Evolutionary conservation across 805 yeast species (phyloP).

Genomic region (Starmerella kuoi): DNA sequence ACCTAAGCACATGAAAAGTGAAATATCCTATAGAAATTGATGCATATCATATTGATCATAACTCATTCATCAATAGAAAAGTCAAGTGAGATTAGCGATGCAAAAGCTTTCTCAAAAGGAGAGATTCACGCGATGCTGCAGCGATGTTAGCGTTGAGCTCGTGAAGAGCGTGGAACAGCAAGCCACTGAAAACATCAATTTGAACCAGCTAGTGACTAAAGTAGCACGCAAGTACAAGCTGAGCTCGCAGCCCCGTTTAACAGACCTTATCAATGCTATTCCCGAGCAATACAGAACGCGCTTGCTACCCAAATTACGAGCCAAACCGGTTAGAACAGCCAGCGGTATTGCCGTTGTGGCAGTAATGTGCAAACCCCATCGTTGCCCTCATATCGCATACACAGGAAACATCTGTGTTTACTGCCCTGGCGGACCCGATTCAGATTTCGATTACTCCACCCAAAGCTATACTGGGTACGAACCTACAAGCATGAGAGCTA

Average conservation of each 20-base stretch:
- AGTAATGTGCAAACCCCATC: slow-evolving; percentile 97
- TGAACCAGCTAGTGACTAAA: slow-evolving; percentile 78
- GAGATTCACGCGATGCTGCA: slow-evolving; percentile 81
- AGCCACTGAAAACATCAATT: slow-evolving; percentile 52
- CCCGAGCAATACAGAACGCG: slow-evolving; percentile 93
- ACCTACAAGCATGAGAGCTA: slow-evolving; percentile 99
- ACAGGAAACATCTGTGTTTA: slow-evolving; percentile 96
- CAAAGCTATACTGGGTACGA: slow-evolving; percentile 98
- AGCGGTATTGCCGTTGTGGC: slow-evolving; percentile 99
- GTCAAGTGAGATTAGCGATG: too few relatives aligned
- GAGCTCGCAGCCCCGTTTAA: slow-evolving; percentile 82
- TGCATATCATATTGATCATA: too few relatives aligned
- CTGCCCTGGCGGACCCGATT: slow-evolving; percentile 99
- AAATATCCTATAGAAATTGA: too few relatives aligned
- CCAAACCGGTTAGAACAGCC: slow-evolving; percentile 98
- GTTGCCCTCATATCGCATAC: slow-evolving; percentile 98
- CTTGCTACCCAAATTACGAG: slow-evolving; percentile 81
- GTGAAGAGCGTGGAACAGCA: slow-evolving; percentile 63
- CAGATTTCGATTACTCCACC: slow-evolving; percentile 94
- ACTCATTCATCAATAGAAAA: too few relatives aligned
- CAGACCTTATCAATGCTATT: slow-evolving; percentile 87
- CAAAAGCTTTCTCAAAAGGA: slow-evolving; percentile 40
- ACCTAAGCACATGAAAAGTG: too few relatives aligned
- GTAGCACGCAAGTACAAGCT: slow-evolving; percentile 83
- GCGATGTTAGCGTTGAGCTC: slow-evolving; percentile 78